phyloP scores from a whole-genome alignment of 139 green algal species.

The Nannochloris sp. region DNA sequence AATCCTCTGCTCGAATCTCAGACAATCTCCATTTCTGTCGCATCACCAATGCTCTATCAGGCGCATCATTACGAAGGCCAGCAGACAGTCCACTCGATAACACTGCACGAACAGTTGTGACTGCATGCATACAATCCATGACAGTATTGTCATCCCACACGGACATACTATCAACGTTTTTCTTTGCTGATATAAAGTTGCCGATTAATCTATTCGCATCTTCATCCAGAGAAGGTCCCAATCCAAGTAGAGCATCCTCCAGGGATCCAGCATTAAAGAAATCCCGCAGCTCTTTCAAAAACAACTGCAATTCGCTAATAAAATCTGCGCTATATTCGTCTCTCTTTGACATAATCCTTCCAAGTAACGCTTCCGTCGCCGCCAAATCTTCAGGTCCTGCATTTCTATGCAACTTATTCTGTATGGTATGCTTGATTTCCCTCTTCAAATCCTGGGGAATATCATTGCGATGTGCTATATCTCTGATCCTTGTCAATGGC shows the following conservation, averaged over 20 bases:
- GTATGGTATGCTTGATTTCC: conserved; percentile 99
- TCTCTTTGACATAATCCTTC: conserved; percentile 39
- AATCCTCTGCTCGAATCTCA: conserved; percentile 88
- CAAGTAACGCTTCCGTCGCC: conserved; percentile 85
- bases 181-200: conserved; percentile 45
- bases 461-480: conserved; percentile 86
- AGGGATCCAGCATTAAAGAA: conserved; percentile 90
- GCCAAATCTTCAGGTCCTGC: conserved; percentile 93
- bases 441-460: conserved; percentile 77
- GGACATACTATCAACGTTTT: conserved; percentile 31
- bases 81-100: conserved; percentile 33
- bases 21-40: conserved; percentile 79
- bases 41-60: conserved; percentile 69
- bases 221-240: conserved; percentile 47
- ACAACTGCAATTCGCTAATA: conserved; percentile 79
- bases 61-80: conserved; percentile 89
- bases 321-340: conserved; percentile 70
- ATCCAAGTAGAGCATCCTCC: conserved; percentile 40
- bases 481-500: conserved; percentile 92
- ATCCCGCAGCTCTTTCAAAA: conserved; percentile 84
- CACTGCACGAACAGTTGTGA: conserved; percentile 55
- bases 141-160: conserved; percentile 34
- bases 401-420: conserved; percentile 98
- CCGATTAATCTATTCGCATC: conserved; percentile 27
- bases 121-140: conserved; percentile 49